Evolutionary conservation across 2,329 filamentous ascomycete species (phyloP).

Genomic region (Arachnopeziza araneosa): DNA sequence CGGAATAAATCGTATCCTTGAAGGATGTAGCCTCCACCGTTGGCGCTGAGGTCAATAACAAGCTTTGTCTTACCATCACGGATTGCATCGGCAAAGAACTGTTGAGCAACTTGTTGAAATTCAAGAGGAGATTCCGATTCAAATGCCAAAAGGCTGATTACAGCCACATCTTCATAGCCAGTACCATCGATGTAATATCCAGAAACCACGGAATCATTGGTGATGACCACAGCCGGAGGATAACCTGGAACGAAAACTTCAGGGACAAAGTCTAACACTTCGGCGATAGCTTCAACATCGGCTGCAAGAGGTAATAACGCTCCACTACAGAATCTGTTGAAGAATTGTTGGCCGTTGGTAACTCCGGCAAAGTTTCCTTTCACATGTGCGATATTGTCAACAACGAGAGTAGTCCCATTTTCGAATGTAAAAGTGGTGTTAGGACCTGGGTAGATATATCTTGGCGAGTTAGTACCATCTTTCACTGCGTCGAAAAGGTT

Average conservation of each 20-base stretch:
- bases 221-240: slow-evolving; percentile 21
- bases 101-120: slow-evolving; percentile 25
- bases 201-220: slow-evolving; percentile 22
- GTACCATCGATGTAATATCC: slow-evolving; percentile 27
- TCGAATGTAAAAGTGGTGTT: slow-evolving; percentile 36
- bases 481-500: not conserved
- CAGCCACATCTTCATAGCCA: slow-evolving; percentile 28
- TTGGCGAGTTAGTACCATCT: not conserved
- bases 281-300: not conserved
- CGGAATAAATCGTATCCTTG: slow-evolving; percentile 45
- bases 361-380: slow-evolving; percentile 31
- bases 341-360: slow-evolving; percentile 26
- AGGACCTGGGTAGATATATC: slow-evolving; percentile 36
- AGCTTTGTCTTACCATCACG: slow-evolving; percentile 49
- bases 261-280: not conserved
- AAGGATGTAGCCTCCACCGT: slow-evolving; percentile 49
- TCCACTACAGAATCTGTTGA: slow-evolving; percentile 22
- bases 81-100: slow-evolving; percentile 42
- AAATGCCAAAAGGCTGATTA: slow-evolving; percentile 25
- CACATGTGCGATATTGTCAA: slow-evolving; percentile 33
- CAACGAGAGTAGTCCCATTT: slow-evolving; percentile 33
- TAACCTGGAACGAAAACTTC: slow-evolving; percentile 20
- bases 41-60: slow-evolving; percentile 57
- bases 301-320: not conserved
- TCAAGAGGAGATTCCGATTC: slow-evolving; percentile 20